phyloP scores from a whole-genome alignment of 352 stramenopile genomes.

The Globisporangium viniferum region DNA sequence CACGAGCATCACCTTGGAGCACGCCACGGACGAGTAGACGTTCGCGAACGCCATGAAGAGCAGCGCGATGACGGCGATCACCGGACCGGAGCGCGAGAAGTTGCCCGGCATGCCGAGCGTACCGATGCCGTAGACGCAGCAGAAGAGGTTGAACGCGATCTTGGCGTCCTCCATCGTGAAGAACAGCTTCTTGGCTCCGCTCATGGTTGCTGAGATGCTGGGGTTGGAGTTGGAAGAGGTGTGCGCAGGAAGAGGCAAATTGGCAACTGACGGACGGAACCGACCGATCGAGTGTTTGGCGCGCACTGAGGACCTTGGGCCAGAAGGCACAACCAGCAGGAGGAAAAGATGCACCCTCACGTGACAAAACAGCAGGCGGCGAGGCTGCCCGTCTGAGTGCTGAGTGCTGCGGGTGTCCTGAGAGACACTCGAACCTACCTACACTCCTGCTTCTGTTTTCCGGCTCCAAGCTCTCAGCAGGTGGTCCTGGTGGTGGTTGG shows the following conservation, averaged over 20 bases:
- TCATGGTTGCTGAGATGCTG: not conserved
- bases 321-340: too few species aligned
- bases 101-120: conserved; percentile 31
- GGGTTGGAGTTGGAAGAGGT: not conserved
- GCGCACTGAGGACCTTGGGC: too few species aligned
- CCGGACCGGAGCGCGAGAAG: conserved; percentile 23
- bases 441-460: not conserved
- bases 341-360: not conserved
- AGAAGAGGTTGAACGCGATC: conserved; percentile 21
- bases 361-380: not conserved
- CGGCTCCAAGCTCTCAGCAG: not conserved
- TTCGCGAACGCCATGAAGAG: conserved; percentile 29
- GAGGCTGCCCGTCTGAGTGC: not conserved
- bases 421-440: not conserved
- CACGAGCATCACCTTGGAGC: conserved; percentile 25
- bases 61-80: conserved; percentile 21
- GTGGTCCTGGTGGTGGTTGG: not conserved
- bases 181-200: conserved; percentile 11
- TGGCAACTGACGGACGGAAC: conserved; percentile 1
- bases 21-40: conserved; percentile 27
- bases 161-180: conserved; percentile 31
- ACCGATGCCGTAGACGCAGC: conserved; percentile 26
- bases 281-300: not conserved
- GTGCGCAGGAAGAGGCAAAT: not conserved
- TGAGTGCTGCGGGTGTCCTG: not conserved